phyloP scores from a whole-genome alignment of 306 rosid genomes.

The Oxytropis ochrocephala region DNA sequence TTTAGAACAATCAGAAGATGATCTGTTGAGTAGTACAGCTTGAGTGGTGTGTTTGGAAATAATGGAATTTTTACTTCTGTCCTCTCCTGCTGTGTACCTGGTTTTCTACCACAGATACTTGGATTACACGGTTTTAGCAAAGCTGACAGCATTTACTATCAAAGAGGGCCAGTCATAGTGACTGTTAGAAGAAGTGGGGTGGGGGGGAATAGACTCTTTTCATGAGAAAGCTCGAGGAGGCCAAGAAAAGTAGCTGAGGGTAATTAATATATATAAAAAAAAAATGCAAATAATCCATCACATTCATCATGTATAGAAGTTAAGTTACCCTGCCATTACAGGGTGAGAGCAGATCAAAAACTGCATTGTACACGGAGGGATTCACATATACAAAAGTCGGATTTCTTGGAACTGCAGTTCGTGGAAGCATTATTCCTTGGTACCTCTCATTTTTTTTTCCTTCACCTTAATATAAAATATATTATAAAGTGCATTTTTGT shows the following conservation, averaged over 20 bases:
- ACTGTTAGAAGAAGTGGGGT: slow-evolving; percentile 12
- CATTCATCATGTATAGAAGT: slow-evolving; percentile 86
- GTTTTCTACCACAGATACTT: slow-evolving; percentile 28
- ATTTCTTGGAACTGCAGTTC: slow-evolving; percentile 38
- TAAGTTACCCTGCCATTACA: slow-evolving; percentile 72
- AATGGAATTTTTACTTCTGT: slow-evolving; percentile 26
- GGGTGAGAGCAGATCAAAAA: slow-evolving; percentile 52
- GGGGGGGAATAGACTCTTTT: slow-evolving; percentile 18
- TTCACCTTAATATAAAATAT: slow-evolving; percentile 8
- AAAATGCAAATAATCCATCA: slow-evolving; percentile 52
- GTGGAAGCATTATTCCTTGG: slow-evolving; percentile 34
- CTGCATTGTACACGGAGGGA: slow-evolving; percentile 46
- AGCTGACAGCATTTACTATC: slow-evolving; percentile 31
- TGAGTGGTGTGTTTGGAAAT: slow-evolving; percentile 37
- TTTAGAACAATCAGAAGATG: slow-evolving; percentile 45
- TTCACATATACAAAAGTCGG: slow-evolving; percentile 38
- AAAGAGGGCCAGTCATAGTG: slow-evolving; percentile 38
- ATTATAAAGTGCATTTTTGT: background rate
- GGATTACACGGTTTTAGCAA: slow-evolving; percentile 28
- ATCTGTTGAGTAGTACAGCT: slow-evolving; percentile 43
- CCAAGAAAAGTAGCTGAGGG: slow-evolving; percentile 29
- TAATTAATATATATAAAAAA: slow-evolving; percentile 31
- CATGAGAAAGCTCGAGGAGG: slow-evolving; percentile 28
- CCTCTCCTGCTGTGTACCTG: slow-evolving; percentile 34
- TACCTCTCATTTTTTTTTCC: slow-evolving; percentile 20